A percentile compares a stretch with the other conserved stretches of the same genome.
Evolutionary conservation across 2,329 filamentous ascomycete species (phyloP).

Genomic region (Neonectria faginata): DNA sequence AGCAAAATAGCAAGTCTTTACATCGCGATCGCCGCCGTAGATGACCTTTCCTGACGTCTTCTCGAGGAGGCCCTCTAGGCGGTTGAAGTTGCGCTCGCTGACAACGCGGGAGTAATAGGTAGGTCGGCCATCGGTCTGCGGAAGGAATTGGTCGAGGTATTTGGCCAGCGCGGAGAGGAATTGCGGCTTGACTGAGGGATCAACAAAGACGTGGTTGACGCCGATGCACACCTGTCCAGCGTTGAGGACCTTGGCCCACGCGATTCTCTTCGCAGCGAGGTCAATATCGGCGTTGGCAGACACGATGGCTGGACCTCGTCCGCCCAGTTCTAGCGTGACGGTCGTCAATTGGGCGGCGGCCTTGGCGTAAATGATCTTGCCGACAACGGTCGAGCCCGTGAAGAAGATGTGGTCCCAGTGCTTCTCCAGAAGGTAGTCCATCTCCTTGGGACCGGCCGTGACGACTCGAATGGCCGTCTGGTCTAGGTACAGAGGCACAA

Average conservation of each 20-base stretch:
- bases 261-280: constrained; percentile 56
- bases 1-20: constrained; percentile 47
- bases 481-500: constrained; percentile 57
- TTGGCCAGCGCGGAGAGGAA: constrained; percentile 51
- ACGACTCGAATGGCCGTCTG: constrained; percentile 50
- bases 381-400: constrained; percentile 55
- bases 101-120: constrained; percentile 52
- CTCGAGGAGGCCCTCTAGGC: constrained; percentile 52
- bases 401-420: constrained; percentile 60
- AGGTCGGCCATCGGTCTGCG: constrained; percentile 17
- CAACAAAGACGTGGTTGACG: constrained; percentile 58
- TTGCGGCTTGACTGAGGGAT: constrained; percentile 53
- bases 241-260: constrained; percentile 52
- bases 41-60: constrained; percentile 52
- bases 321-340: constrained; percentile 58
- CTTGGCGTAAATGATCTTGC: constrained; percentile 52
- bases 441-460: constrained; percentile 53
- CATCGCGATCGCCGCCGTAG: constrained; percentile 50
- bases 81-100: constrained; percentile 57
- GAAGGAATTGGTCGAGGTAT: constrained; percentile 36
- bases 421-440: constrained; percentile 51
- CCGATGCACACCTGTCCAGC: constrained; percentile 42
- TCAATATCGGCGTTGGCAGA: constrained; percentile 55
- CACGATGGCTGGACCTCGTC: constrained; percentile 58
- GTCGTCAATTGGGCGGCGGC: constrained; percentile 59